Conservation (phyloP, 2,329 filamentous ascomycete genomes). For the Nigrograna mackinnonii region DNA sequence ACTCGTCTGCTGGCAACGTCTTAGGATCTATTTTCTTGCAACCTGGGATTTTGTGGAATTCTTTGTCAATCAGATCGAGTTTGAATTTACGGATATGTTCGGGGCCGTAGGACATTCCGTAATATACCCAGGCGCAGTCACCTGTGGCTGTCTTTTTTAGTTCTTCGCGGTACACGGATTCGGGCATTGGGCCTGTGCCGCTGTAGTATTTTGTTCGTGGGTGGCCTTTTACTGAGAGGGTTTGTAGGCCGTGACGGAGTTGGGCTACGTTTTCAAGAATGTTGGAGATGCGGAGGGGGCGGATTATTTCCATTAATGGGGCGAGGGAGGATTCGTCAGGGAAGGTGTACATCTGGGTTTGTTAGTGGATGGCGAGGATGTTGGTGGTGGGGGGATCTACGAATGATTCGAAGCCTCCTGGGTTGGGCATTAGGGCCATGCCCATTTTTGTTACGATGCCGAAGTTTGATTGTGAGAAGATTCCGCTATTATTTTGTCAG, state of each 20-base stretch:
- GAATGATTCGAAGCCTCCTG: conserved; percentile 20
- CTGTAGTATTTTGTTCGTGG: conserved; percentile 16
- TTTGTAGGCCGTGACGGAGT: conserved; percentile 21
- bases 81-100: conserved; percentile 17
- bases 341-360: conserved; percentile 42
- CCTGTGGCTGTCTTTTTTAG: conserved; percentile 15
- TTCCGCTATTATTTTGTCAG: conserved; percentile 17
- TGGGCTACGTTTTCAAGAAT: conserved; percentile 25
- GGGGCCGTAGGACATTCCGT: conserved; percentile 23
- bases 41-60: conserved; percentile 18
- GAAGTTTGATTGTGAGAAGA: conserved; percentile 40
- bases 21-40: conserved; percentile 15
- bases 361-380: conserved; percentile 2
- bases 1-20: conserved; percentile 18
- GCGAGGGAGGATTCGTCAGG: conserved; percentile 53
- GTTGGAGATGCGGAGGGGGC: conserved; percentile 41
- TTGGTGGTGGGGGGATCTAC: conserved; percentile 2
- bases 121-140: conserved; percentile 22
- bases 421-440: conserved; percentile 36
- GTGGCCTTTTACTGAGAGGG: conserved; percentile 17
- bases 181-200: conserved; percentile 15
- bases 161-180: conserved; percentile 11
- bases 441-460: conserved; percentile 55
- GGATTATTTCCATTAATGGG: conserved; percentile 54
- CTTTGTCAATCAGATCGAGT: conserved; percentile 17